Evolutionary conservation across 106 monocot species (phyloP).

Genomic region (Alisma plantagoaquatica): DNA sequence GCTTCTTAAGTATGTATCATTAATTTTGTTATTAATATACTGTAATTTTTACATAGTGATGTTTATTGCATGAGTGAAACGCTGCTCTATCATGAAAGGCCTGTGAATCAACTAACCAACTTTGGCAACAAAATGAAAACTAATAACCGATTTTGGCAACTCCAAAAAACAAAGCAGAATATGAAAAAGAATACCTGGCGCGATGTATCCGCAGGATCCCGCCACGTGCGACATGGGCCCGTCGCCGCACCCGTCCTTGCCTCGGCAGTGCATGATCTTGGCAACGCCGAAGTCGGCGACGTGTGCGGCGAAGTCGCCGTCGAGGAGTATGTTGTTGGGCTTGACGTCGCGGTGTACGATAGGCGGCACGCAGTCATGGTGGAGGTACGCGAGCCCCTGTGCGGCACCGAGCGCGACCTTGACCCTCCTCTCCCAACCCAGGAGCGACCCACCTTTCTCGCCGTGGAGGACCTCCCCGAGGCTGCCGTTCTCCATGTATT

Average conservation of each 20-base stretch:
- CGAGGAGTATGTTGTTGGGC: constrained; percentile 42
- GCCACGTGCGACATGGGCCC: constrained; percentile 22
- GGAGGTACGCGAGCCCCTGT: constrained; percentile 44
- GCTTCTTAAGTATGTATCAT: no score
- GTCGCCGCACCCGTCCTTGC: not conserved
- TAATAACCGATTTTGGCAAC: constrained; percentile 1
- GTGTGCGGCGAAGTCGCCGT: constrained; percentile 33
- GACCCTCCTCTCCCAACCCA: constrained; percentile 45
- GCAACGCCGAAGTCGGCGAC: constrained; percentile 46
- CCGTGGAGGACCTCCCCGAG: constrained; percentile 32
- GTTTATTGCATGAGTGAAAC: no score
- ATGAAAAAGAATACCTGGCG: constrained; percentile 26
- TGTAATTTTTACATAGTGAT: no score
- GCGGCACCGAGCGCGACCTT: constrained; percentile 37
- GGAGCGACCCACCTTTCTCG: constrained; percentile 13
- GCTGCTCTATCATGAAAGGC: not conserved
- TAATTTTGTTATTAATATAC: no score
- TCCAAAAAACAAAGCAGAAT: not conserved
- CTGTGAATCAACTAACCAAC: not conserved
- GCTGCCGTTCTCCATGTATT: constrained; percentile 63
- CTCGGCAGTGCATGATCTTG: constrained; percentile 3
- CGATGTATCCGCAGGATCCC: constrained; percentile 56
- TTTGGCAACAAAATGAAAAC: no score
- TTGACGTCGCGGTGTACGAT: constrained; percentile 49
- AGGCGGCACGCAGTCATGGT: constrained; percentile 46